A percentile compares a stretch with the other conserved stretches of the same genome.
These are phyloP conservation scores for Solanum aculeatissimum DNA, from an alignment of 305 asterid species.

Conservation along the genomic window DNA sequence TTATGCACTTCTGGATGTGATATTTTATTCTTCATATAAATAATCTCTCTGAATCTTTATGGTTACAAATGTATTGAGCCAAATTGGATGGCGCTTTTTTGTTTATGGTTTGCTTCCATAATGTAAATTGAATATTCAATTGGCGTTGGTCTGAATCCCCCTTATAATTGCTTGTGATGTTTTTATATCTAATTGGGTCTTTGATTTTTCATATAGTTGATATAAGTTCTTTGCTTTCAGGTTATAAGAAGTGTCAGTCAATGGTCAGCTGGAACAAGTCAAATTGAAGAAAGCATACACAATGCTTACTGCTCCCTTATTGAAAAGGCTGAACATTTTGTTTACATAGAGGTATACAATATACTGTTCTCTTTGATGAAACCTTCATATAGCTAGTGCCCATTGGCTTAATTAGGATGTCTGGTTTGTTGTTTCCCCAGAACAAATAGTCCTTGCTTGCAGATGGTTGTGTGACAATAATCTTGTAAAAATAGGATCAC, in stretches of 20 bases:
- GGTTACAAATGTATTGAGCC: not conserved
- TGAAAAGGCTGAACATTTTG: slow-evolving; percentile 83
- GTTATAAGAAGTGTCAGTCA: slow-evolving; percentile 90
- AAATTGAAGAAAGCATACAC: slow-evolving; percentile 91
- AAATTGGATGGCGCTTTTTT: not conserved
- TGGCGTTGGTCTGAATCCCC: not conserved
- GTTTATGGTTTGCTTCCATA: not conserved
- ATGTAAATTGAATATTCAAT: not conserved
- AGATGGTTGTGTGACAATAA: not conserved
- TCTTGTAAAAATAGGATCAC: not conserved
- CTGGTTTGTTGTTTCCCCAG: not conserved
- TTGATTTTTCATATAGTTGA: not conserved
- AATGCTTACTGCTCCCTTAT: slow-evolving; percentile 85
- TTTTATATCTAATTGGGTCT: not conserved
- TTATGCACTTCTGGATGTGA: not conserved
- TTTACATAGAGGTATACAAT: slow-evolving; percentile 77
- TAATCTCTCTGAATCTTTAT: not conserved
- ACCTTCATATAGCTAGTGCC: not conserved
- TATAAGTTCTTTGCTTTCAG: slow-evolving; percentile 24
- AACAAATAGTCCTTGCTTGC: not conserved
- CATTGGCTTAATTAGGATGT: not conserved
- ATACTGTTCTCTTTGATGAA: not conserved
- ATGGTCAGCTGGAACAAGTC: slow-evolving; percentile 99
- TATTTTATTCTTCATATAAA: not conserved
- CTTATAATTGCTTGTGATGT: not conserved